Evolutionary conservation across 2,329 filamentous ascomycete genomes (phyloP).

Genomic region (Neonectria faginata): DNA sequence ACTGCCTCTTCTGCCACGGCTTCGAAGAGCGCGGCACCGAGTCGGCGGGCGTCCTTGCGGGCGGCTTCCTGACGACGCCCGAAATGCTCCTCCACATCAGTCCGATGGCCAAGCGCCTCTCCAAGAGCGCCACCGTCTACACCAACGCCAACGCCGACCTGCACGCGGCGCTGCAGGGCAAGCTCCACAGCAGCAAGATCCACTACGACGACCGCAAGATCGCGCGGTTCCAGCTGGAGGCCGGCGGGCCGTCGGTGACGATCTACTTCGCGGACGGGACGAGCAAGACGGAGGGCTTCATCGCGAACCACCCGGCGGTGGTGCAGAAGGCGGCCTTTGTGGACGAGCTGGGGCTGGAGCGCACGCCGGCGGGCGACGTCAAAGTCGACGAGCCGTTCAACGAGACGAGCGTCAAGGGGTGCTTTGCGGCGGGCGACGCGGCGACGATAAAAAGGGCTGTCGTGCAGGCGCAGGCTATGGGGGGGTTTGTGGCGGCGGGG

Average conservation of each 20-base stretch:
- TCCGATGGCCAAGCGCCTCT: slow-evolving; percentile 58
- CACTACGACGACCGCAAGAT: slow-evolving; percentile 53
- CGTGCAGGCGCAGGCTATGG: slow-evolving; percentile 46
- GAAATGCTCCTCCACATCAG: slow-evolving; percentile 54
- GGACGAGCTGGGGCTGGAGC: slow-evolving; percentile 58
- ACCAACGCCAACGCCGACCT: slow-evolving; percentile 58
- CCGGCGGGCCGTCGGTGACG: slow-evolving; percentile 45
- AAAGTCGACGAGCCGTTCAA: slow-evolving; percentile 58
- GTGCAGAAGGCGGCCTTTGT: slow-evolving; percentile 56
- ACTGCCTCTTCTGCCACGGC: slow-evolving; percentile 71
- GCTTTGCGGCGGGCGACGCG: slow-evolving; percentile 67
- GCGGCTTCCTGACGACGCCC: slow-evolving; percentile 48
- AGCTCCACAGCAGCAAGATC: slow-evolving; percentile 50
- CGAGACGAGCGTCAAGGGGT: slow-evolving; percentile 62
- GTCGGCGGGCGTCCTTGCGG: slow-evolving; percentile 61
- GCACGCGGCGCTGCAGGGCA: slow-evolving; percentile 42
- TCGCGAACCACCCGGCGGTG: slow-evolving; percentile 53
- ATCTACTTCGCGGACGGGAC: slow-evolving; percentile 56
- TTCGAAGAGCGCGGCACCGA: slow-evolving; percentile 65
- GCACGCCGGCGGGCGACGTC: slow-evolving; percentile 57
- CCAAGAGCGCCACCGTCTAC: slow-evolving; percentile 61
- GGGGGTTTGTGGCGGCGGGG: slow-evolving; percentile 45
- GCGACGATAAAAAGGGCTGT: slow-evolving; percentile 48
- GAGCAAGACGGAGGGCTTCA: slow-evolving; percentile 53
- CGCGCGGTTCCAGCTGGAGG: slow-evolving; percentile 45